Evolutionary conservation across 306 rosid species (phyloP).

Genomic region (Oxytropis ochrocephala): DNA sequence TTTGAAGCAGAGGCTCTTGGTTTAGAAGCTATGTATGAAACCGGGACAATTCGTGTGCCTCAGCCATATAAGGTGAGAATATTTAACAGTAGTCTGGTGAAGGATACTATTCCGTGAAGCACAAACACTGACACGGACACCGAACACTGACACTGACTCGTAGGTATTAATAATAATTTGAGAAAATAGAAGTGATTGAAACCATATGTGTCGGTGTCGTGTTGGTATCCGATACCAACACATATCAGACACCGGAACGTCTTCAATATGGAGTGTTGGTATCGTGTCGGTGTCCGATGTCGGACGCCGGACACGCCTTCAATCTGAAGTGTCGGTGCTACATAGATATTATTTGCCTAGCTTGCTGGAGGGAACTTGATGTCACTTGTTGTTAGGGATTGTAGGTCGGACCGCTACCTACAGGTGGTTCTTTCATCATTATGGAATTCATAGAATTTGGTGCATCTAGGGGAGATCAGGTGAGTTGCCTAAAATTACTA

Average conservation of each 20-base stretch:
- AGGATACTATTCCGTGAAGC: background rate
- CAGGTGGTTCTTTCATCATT: slow-evolving; percentile 85
- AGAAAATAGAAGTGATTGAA: background rate
- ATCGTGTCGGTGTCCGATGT: background rate
- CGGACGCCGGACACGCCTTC: background rate
- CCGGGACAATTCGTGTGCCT: slow-evolving; percentile 72
- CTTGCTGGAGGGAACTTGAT: slow-evolving; percentile 10
- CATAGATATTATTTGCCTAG: background rate
- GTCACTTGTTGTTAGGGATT: slow-evolving; percentile 27
- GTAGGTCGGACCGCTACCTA: slow-evolving; percentile 81
- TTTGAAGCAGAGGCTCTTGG: slow-evolving; percentile 97
- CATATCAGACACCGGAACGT: no score
- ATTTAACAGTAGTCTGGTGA: slow-evolving; percentile 3
- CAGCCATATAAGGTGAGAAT: slow-evolving; percentile 77
- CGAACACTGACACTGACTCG: no score
- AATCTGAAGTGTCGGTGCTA: background rate
- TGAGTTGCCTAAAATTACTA: slow-evolving; percentile 26
- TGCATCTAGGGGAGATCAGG: slow-evolving; percentile 72
- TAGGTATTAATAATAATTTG: background rate
- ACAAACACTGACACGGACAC: background rate
- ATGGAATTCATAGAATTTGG: slow-evolving; percentile 93
- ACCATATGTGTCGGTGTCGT: no score
- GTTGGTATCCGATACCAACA: no score
- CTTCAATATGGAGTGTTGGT: background rate
- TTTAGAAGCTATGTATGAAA: slow-evolving; percentile 80